These are phyloP conservation scores for Halteria grandinella DNA, from an alignment of 73 alveolate genomes.

Conservation along the genomic window DNA sequence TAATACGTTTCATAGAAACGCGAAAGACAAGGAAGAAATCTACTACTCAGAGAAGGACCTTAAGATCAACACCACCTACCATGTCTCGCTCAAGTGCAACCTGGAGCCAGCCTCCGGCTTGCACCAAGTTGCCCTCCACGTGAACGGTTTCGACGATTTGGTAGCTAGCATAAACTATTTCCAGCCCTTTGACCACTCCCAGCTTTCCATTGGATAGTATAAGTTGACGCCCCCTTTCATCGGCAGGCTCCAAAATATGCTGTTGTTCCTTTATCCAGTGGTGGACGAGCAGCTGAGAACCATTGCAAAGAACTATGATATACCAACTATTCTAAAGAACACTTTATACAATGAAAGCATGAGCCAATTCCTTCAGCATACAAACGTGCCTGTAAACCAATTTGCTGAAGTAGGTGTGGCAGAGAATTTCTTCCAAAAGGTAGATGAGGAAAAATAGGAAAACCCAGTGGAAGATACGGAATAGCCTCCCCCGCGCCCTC, in stretches of 20 bases:
- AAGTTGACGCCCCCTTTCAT: slow-evolving; percentile 11
- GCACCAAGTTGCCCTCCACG: slow-evolving; percentile 29
- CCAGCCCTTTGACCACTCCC: slow-evolving; percentile 45
- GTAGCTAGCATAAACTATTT: slow-evolving; percentile 25
- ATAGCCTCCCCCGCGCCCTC: slow-evolving; percentile 10
- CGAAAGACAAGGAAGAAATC: slow-evolving; percentile 20
- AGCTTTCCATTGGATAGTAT: slow-evolving; percentile 46
- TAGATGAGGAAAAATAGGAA: slow-evolving; percentile 3
- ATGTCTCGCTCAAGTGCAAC: slow-evolving; percentile 30
- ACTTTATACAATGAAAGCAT: slow-evolving; percentile 19
- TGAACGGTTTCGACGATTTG: slow-evolving; percentile 55
- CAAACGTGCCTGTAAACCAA: slow-evolving; percentile 14
- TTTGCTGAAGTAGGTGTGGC: slow-evolving; percentile 24
- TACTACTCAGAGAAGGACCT: slow-evolving; percentile 56
- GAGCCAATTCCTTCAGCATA: slow-evolving; percentile 16
- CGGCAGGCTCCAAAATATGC: slow-evolving; percentile 46
- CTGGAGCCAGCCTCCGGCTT: slow-evolving; percentile 23
- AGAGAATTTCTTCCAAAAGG: slow-evolving; percentile 26
- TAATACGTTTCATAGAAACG: neutral
- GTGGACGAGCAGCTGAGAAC: slow-evolving; percentile 37
- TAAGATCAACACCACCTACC: slow-evolving; percentile 40
- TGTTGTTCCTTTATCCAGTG: slow-evolving; percentile 56
- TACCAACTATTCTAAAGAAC: slow-evolving; percentile 2
- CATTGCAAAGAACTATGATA: neutral
- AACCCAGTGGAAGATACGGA: neutral